These are phyloP conservation scores for Bruguiera parviflora DNA, from an alignment of 345 rosid genomes.

Conservation along the genomic window DNA sequence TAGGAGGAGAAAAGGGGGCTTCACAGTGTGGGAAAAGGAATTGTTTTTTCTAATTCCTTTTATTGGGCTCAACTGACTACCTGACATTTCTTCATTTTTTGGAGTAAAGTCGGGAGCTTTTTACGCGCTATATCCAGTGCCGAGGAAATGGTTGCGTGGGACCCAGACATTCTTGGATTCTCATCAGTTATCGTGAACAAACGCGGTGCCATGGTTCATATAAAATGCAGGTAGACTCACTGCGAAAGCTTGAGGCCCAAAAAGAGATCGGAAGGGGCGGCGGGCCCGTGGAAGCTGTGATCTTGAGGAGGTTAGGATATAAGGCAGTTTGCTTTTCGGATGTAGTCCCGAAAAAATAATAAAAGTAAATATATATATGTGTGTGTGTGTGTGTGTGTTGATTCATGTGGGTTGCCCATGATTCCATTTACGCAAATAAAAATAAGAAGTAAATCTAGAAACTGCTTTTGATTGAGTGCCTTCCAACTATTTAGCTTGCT, in stretches of 20 bases:
- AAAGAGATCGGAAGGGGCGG: neutral
- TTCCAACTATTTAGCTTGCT: no score
- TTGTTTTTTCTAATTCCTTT: neutral
- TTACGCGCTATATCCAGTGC: neutral
- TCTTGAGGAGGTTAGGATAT: neutral
- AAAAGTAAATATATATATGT: no score
- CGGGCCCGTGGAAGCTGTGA: neutral
- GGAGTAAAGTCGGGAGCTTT: neutral
- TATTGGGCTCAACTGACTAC: neutral
- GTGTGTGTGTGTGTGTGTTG: no score
- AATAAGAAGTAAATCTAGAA: neutral
- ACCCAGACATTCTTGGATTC: neutral
- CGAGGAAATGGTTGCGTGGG: neutral
- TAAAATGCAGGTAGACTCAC: neutral
- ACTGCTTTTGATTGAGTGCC: neutral
- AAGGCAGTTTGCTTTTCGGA: neutral
- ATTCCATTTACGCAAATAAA: neutral
- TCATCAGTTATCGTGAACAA: no score
- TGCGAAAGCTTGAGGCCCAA: neutral
- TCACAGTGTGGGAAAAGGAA: neutral
- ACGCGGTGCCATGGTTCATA: neutral
- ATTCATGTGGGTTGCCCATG: neutral
- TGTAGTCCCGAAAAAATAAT: neutral
- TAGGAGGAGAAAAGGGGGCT: neutral
- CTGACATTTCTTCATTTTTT: no score